Evolutionary conservation across 208 protist species (phyloP).

Genomic region (Wallacemonas collosoma): DNA sequence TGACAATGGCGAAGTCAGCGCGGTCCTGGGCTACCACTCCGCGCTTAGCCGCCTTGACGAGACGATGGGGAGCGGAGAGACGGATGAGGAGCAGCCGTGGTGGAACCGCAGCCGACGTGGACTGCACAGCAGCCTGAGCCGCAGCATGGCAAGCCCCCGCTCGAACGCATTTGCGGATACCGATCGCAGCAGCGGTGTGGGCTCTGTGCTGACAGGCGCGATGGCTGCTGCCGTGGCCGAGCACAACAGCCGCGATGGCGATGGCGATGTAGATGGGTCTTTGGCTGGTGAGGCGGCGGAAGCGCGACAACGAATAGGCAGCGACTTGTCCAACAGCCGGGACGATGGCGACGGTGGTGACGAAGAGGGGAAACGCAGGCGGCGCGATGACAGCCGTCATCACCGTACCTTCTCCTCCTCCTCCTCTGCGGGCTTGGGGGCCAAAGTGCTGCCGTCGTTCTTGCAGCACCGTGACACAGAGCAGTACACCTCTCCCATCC

Average conservation of each 20-base stretch:
- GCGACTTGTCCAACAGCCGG: not conserved
- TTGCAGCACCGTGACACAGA: conserved; percentile 1
- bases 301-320: not conserved
- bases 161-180: conserved; percentile 9
- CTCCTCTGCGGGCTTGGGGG: not conserved
- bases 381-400: not conserved
- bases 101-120: conserved; percentile 14
- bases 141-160: not conserved
- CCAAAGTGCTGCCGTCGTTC: not conserved
- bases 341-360: not conserved
- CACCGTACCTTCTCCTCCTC: not conserved
- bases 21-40: not conserved
- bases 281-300: too few relatives aligned
- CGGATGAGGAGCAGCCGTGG: conserved; percentile 15
- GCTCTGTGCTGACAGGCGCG: not conserved
- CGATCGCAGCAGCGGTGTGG: conserved; percentile 3
- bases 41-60: conserved; percentile 2
- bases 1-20: too few relatives aligned
- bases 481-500: not conserved
- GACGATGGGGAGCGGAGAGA: conserved; percentile 8
- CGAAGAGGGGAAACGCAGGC: not conserved
- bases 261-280: too few relatives aligned
- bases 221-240: not conserved
- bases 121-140: conserved; percentile 6
- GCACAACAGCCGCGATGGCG: not conserved